phyloP scores from a whole-genome alignment of 768 basidiomycete genomes.

The Chiua virens region DNA sequence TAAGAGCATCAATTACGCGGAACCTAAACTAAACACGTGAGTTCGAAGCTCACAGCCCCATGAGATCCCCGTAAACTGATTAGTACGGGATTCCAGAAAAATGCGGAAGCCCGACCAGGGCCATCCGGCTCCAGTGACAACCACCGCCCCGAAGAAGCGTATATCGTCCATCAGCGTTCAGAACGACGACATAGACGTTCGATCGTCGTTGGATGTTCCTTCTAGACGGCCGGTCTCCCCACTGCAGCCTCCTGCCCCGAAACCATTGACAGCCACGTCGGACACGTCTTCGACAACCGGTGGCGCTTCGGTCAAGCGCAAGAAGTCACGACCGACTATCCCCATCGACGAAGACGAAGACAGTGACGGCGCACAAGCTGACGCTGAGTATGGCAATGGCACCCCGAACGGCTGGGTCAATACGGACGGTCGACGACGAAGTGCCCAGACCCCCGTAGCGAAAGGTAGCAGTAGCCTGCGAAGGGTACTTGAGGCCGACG shows the following conservation, averaged over 20 bases:
- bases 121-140: conserved; percentile 35
- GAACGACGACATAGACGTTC: conserved; percentile 40
- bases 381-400: conserved; percentile 58
- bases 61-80: conserved; percentile 7
- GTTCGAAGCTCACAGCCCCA: conserved; percentile 27
- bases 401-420: conserved; percentile 47
- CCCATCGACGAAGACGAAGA: conserved; percentile 52
- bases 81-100: conserved; percentile 51
- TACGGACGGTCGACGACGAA: conserved; percentile 55
- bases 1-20: conserved; percentile 84
- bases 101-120: conserved; percentile 82
- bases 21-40: conserved; percentile 87
- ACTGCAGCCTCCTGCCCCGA: conserved; percentile 32
- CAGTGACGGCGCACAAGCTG: conserved; percentile 70
- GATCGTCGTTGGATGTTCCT: conserved; percentile 38
- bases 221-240: conserved; percentile 33
- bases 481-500: conserved; percentile 43
- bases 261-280: conserved; percentile 38
- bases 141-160: conserved; percentile 43
- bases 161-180: conserved; percentile 32
- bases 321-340: conserved; percentile 52
- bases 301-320: conserved; percentile 40
- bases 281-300: conserved; percentile 28
- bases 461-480: conserved; percentile 28
- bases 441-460: conserved; percentile 21